Evolutionary conservation across 1,284 basidiomycete species (phyloP), one percentile per base, ranked within the genome.

Genomic region (Ustilago vetiveriae): DNA sequence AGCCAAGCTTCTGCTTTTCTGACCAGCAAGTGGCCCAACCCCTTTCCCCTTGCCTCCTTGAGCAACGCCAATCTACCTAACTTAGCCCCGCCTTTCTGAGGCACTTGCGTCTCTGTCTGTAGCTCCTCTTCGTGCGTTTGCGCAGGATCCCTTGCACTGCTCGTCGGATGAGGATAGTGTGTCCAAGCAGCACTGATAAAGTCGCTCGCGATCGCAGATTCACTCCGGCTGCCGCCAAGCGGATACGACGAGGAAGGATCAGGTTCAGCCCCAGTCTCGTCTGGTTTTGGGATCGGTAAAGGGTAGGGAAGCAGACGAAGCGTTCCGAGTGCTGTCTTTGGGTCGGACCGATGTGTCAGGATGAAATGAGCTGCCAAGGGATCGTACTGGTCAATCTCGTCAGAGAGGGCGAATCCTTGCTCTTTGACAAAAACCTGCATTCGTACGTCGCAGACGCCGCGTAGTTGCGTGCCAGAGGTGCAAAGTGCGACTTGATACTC

Each of bases 361-460:
- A 51, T 22, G 29, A 71, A 71, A 36, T 71, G 68, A 0, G 68
- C 68, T 0, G 68, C 57, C 35, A 66, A 52, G 8, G 68, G 68
- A n/a, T 71, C 68, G 54, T 71, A 71, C 58, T 74, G 68, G 48
- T 78, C 76, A n/a, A 78, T 47, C 51, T 78, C 76, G 46, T 73
- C 74, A n/a, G 60, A 43, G 37, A 76, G 55, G 6, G 57, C 50
- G 37, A 65, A 78, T 7, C 63, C 65, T 45, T 78, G 76, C 26
- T 78, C 76, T 2, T 72, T 29, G 36, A 76, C 70, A 40, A 76
- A 78, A 19, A 78, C 75, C 19, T 57, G 32, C 44, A 73, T 51
- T 6, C 76, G 48, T 13, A 75, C 57, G 6, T 53, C 45, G 44
- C 67, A 65, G 14, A 54, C 70, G 1, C 63, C 51, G 17, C 58